Evolutionary conservation across 805 yeast species (phyloP).

Genomic region (Zygosaccharomyces rouxii): DNA sequence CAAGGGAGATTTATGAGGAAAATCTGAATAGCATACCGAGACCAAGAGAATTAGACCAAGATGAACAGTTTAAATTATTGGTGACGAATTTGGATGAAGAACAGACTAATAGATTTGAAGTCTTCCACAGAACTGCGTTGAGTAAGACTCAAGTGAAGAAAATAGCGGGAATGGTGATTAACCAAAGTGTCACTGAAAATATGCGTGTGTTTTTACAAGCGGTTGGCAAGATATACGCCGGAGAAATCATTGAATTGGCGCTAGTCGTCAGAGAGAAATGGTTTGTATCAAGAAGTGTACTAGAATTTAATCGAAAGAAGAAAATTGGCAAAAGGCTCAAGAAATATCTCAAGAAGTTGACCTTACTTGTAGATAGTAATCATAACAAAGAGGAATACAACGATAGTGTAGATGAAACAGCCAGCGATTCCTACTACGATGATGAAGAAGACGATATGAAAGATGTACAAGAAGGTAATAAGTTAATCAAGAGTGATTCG

Average conservation of each 20-base stretch:
- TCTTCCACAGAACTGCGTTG: constrained; percentile 72
- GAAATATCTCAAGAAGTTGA: constrained; percentile 37
- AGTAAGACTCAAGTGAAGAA: constrained; percentile 74
- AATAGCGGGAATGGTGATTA: constrained; percentile 70
- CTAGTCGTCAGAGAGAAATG: constrained; percentile 61
- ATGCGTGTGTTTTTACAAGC: constrained; percentile 82
- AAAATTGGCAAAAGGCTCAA: constrained; percentile 33
- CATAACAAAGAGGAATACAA: constrained; percentile 11
- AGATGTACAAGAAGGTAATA: constrained; percentile 21
- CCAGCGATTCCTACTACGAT: constrained; percentile 28
- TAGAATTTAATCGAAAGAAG: constrained; percentile 42
- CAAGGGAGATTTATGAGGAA: constrained; percentile 27
- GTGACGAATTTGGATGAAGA: constrained; percentile 71
- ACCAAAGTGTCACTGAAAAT: constrained; percentile 74
- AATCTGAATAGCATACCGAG: constrained; percentile 12
- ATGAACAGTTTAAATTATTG: constrained; percentile 57
- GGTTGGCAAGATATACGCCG: constrained; percentile 81
- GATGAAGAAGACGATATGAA: constrained; percentile 30
- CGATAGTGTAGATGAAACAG: constrained; percentile 30
- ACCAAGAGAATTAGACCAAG: constrained; percentile 40
- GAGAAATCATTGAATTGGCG: constrained; percentile 82
- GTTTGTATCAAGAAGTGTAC: constrained; percentile 39
- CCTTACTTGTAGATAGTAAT: constrained; percentile 20
- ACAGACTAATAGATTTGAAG: constrained; percentile 84
- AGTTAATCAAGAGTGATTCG: constrained; percentile 23